Base-by-base conservation (phyloP, 371 early-diverging fungal species). In the Syncephalis plumigaleata region DNA sequence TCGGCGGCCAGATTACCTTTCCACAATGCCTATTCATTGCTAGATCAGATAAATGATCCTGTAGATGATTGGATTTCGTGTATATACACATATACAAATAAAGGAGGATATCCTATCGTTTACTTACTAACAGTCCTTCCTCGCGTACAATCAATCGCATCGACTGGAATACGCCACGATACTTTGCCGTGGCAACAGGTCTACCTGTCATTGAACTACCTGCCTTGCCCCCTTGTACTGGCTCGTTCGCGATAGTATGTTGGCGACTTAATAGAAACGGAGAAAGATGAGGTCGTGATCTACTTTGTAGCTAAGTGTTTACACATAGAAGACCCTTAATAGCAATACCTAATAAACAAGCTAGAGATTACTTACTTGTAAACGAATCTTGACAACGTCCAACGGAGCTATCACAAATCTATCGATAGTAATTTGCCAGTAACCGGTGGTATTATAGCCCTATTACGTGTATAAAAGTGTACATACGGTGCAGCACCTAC, bases 1-100 rank as follows among this genome's bases (percentile, higher is more conserved):
- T 82, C 87, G 2, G 94, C 96, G 1, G 89, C 70, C 60, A 84
- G 58, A 48, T 96, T 96, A 39, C 96, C 96, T 55, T 93, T 94
- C 77, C 87, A 96, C 11, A 91, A 64, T 3, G 81, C 91, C 74
- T 84, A 52, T 17, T 36, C 31, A 39, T 18, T 3, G 44, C 17
- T 20, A 43, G 24, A 39, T 24, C 37, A 39, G 43, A 20, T 36
- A 36, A 44, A 39, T 9, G 11, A 42, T 11, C n/a, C n/a, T n/a
- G 47, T 11, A 39, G 36, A 22, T 27, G 11, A 24, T 18, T 39
- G 16, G 40, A 43, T 36, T 21, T 2, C 17, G 21, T 45, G 26
- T 48, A 20, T 11, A 25, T 52, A 37, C n/a, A 56, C 45, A 22
- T 54, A 60, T 42, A 50, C 58, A n/a, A n/a, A n/a, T n/a, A n/a